These are phyloP conservation scores for Syncephalastrum monosporum DNA, from an alignment of 371 early-diverging fungal genomes.

Conservation along the genomic window DNA sequence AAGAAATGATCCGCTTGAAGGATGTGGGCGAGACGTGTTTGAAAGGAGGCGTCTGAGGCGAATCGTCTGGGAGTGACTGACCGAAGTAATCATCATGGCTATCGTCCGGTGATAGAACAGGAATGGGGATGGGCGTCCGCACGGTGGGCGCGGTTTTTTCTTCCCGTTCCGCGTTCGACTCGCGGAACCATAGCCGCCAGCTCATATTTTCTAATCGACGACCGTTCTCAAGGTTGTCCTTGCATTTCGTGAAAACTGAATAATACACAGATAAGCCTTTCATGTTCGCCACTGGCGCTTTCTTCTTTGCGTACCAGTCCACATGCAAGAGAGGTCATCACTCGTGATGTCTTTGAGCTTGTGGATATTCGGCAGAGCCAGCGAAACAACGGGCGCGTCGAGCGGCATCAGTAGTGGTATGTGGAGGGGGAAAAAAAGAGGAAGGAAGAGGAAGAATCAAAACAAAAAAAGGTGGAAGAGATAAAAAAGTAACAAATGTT, in stretches of 20 bases:
- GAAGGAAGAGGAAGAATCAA: conserved; percentile 3
- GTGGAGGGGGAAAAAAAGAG: neutral
- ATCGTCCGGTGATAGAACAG: neutral
- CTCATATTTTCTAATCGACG: conserved; percentile 46
- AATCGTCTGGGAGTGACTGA: conserved; percentile 5
- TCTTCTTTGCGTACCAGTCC: conserved; percentile 36
- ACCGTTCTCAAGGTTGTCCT: conserved; percentile 45
- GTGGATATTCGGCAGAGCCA: conserved; percentile 41
- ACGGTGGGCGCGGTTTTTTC: conserved; percentile 5
- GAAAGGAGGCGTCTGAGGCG: conserved; percentile 12
- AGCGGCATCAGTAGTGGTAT: conserved; percentile 14
- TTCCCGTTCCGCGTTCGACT: conserved; percentile 1
- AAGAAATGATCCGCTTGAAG: conserved; percentile 36
- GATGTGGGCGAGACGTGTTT: conserved; percentile 36
- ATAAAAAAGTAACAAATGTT: neutral
- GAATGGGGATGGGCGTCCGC: conserved; percentile 14
- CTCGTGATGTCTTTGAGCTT: conserved; percentile 36
- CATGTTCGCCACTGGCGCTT: neutral
- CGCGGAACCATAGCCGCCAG: conserved; percentile 35
- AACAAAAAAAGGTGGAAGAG: conserved; percentile 5
- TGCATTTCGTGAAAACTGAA: conserved; percentile 40
- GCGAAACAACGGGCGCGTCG: conserved; percentile 43
- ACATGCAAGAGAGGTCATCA: conserved; percentile 44
- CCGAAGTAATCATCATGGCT: conserved; percentile 5
- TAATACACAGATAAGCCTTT: conserved; percentile 1